Evolutionary conservation across 768 basidiomycete genomes (phyloP), one percentile per base, ranked within the genome.

Genomic region (Suillus brevipes): DNA sequence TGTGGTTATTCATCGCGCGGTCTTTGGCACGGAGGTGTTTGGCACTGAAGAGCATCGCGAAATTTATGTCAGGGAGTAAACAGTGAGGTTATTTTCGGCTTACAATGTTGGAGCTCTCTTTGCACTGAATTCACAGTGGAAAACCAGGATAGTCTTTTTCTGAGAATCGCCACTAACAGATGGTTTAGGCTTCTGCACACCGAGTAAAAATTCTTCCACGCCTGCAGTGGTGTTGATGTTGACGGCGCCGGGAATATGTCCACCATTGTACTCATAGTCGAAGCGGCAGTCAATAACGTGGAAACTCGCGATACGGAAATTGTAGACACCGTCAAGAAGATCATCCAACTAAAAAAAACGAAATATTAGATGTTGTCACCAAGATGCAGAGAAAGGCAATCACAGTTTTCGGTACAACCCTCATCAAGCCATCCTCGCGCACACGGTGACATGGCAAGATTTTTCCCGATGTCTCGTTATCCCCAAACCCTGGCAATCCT

Each of bases 81-180:
- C 4, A 5, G 18, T 1, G 25, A 31, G 28, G 40, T n/a, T 25
- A 42, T 18, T 20, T 40, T 20, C 20, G 61, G 84, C 88, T 79
- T 75, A 96, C 96, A 97, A 94, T 10, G 97, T 97, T 2, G 97
- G 97, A 1, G 95, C 97, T 50, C 97, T 84, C 78, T 97, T 97
- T 20, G 86, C 90, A 68, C 93, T 95, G 74, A 98, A 98, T 78
- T 99, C 97, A 81, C 97, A 99, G 74, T 99, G 97, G 83, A 99
- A 99, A 55, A 99, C 84, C 49, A 99, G 78, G 38, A 99, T 80
- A 1, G 91, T 95, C 80, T 96, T 96, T 77, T 83, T 85, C 16
- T 80, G 79, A 0, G 76, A 63, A 69, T 95, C 91, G 25, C 93
- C 91, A 75, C 94, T 95, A 47, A 86, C 81, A 40, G 88, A 89